Percentiles rank a stretch among this genome's conserved stretches.
Conservation (phyloP, 163 green algal genomes). For the Smithsoniella earleae region DNA sequence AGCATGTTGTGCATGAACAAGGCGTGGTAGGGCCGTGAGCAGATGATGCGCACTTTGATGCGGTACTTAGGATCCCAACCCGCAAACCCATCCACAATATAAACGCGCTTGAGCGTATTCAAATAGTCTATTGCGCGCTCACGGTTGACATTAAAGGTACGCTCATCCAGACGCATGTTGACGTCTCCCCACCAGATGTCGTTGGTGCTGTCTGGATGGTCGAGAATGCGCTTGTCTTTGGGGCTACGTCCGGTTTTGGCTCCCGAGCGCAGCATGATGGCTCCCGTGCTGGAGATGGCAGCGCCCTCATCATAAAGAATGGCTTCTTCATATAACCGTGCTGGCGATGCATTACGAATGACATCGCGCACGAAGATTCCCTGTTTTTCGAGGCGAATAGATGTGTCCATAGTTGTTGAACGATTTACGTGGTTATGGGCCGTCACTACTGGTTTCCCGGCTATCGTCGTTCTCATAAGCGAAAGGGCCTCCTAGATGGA, state of each 20-base stretch:
- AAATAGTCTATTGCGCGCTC: constrained; percentile 79
- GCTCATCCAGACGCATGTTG: constrained; percentile 62
- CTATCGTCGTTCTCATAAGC: no score
- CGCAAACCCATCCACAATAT: constrained; percentile 76
- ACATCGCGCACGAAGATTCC: no score
- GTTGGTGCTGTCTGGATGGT: constrained; percentile 56
- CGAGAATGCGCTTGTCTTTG: constrained; percentile 86
- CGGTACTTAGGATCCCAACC: constrained; percentile 60
- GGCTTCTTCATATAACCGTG: no score
- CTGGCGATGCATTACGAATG: no score
- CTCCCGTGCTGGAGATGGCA: no score
- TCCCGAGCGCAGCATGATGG: no score
- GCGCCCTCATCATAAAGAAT: no score
- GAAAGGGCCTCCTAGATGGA: no score
- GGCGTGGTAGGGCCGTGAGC: constrained; percentile 77
- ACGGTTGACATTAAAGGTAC: constrained; percentile 72
- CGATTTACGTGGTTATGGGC: no score
- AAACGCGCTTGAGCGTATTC: constrained; percentile 75
- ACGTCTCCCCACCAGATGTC: constrained; percentile 80
- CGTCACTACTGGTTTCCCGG: no score
- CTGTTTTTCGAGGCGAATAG: no score
- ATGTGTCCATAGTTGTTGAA: no score
- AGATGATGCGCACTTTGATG: constrained; percentile 66
- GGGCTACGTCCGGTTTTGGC: constrained; percentile 77
- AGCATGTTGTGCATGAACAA: constrained; percentile 98